Conservation (phyloP, 257 asterid genomes). For the Nicotiana undulata region DNA sequence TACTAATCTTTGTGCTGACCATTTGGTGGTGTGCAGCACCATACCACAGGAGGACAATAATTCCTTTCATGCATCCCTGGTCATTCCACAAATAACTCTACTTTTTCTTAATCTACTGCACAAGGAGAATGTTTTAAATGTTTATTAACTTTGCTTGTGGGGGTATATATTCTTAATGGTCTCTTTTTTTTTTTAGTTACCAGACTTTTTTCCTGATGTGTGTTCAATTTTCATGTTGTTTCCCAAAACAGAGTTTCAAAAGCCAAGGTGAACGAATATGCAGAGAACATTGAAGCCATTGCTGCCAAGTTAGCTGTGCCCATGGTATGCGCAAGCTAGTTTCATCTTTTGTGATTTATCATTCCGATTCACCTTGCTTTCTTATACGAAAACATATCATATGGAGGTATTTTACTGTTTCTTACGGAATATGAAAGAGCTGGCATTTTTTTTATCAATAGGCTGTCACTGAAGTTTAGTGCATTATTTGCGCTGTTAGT, state of each 20-base stretch:
- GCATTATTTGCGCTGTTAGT: neutral
- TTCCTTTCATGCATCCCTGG: no score
- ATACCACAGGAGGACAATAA: no score
- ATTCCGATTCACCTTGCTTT: neutral
- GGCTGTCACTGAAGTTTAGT: neutral
- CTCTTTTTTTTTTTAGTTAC: neutral
- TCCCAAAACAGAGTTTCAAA: conserved; percentile 54
- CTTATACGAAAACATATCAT: neutral
- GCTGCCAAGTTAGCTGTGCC: conserved; percentile 55
- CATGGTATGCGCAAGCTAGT: conserved; percentile 30
- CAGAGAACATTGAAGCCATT: conserved; percentile 71
- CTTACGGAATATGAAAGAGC: neutral
- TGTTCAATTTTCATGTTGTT: neutral
- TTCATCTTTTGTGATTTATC: neutral
- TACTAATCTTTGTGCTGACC: neutral
- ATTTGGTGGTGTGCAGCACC: neutral
- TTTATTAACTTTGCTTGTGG: neutral
- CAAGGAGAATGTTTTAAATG: neutral
- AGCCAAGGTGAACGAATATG: conserved; percentile 58
- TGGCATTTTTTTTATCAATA: neutral
- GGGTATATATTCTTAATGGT: neutral
- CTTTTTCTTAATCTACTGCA: neutral
- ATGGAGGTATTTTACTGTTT: neutral
- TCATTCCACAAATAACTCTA: neutral
- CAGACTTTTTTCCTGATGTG: neutral